These are phyloP conservation scores for Clathrospora elynae DNA, from an alignment of 2,329 filamentous ascomycete genomes.

Conservation along the genomic window DNA sequence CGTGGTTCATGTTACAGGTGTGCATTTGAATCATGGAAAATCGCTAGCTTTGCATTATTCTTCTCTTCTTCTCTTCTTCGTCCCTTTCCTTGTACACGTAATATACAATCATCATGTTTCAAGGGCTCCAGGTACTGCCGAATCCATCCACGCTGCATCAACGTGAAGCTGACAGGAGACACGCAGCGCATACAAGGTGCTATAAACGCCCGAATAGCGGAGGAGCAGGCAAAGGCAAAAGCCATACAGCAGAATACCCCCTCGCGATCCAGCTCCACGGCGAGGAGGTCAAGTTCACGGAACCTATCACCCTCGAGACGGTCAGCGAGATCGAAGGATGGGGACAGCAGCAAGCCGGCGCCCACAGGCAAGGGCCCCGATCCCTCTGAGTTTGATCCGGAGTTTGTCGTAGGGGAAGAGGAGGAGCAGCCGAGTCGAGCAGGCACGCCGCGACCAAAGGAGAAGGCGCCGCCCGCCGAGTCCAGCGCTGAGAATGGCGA, in stretches of 20 bases:
- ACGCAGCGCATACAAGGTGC: slow-evolving; percentile 77
- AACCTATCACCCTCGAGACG: slow-evolving; percentile 48
- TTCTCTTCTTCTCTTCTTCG: slow-evolving; percentile 13
- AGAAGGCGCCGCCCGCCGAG: slow-evolving; percentile 42
- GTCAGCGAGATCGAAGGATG: slow-evolving; percentile 37
- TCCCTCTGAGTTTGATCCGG: slow-evolving; percentile 83
- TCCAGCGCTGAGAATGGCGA: slow-evolving; percentile 28
- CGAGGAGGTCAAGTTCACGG: slow-evolving; percentile 54
- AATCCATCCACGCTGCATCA: neutral
- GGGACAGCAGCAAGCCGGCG: slow-evolving; percentile 42
- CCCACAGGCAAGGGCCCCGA: slow-evolving; percentile 68
- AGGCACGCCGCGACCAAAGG: slow-evolving; percentile 61
- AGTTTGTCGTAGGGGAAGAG: slow-evolving; percentile 85
- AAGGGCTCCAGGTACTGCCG: slow-evolving; percentile 37
- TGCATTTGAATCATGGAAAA: too few relatives aligned
- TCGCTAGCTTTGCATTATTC: too few relatives aligned
- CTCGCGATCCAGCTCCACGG: slow-evolving; percentile 53
- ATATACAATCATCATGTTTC: slow-evolving; percentile 41
- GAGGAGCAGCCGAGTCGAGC: slow-evolving; percentile 68
- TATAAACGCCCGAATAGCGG: slow-evolving; percentile 84
- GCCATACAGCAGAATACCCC: slow-evolving; percentile 50
- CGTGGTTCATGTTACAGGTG: too few relatives aligned
- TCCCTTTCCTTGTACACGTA: slow-evolving; percentile 23
- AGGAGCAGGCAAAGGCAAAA: slow-evolving; percentile 84
- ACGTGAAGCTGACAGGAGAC: slow-evolving; percentile 26